Base-by-base conservation (phyloP, 106 monocot species). In the Dendrobium nobile region DNA sequence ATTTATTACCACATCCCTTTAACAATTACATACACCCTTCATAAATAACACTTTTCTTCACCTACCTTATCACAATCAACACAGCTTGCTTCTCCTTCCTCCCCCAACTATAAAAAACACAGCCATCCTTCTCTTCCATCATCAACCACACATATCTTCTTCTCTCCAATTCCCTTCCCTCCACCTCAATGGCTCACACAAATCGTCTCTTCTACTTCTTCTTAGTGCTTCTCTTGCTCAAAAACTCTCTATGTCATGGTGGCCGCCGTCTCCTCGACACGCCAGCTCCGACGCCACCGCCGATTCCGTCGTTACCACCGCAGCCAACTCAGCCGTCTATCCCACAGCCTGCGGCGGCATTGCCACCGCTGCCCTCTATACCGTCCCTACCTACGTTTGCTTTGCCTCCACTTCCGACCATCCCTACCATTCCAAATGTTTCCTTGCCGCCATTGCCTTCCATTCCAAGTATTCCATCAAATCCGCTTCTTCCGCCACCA, bases 231-330 rank as follows among this genome's bases (percentile, higher is more conserved):
- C 19, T 3, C 40, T 37, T 73, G 17, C 33, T 73, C 17, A 19
- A 8, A 31, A 40, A 16, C 73, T 16, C 31, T 41, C 16, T 5
- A 17, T 73, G 31, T 16, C 17, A 41, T 27, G 73, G 73, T 1
- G 73, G 26, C 13, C 73, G 73, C 73, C 73, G 40, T 33, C 73
- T 73, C 37, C 41, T 73, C 6, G 73, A 73, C 37, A 73, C 73
- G 7, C 37, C 73, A 2, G 73, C 41, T 16, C 16, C 73, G 9
- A 31, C 4, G 33, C 17, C 73, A 0, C 73, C 73, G 54, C 54
- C 2, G 9, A 54, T 54, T 54, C 54, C 54, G 16, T 54, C 54
- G 16, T 9, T 54, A 7, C 73, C 73, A 1, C 28, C 73, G 8
- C 28, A 31, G 7, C 73, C 31, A 16, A 27, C 73, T 5, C 31